Conservation (phyloP, 345 rosid species). For the Hibiscus mutabilis region DNA sequence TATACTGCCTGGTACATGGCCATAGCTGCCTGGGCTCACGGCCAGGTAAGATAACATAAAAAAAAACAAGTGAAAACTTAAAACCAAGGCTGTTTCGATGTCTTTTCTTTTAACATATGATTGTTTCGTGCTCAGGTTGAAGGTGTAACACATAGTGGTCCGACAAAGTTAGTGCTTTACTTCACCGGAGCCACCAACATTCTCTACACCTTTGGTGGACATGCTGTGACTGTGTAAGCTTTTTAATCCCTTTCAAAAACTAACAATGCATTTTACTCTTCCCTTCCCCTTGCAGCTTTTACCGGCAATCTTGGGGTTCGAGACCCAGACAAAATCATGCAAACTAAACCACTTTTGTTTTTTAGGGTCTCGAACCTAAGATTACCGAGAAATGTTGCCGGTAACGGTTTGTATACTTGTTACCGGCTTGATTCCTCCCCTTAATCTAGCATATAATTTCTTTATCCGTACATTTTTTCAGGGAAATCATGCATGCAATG, state of each 20-base stretch:
- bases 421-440: too few species aligned
- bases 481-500: conserved; percentile 99
- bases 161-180: conserved; percentile 77
- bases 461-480: conserved; percentile 20
- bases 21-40: conserved; percentile 69
- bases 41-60: conserved; percentile 49
- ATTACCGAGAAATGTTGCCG: too few species aligned
- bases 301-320: conserved; percentile 50
- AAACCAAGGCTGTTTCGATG: background rate
- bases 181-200: conserved; percentile 99
- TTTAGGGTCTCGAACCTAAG: background rate
- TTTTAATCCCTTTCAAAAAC: background rate
- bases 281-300: conserved; percentile 83
- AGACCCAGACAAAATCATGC: conserved; percentile 43
- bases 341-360: conserved; percentile 13
- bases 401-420: too few species aligned
- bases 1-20: conserved; percentile 96
- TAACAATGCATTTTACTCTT: background rate
- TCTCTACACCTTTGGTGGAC: conserved; percentile 96
- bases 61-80: too few species aligned
- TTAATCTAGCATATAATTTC: too few species aligned
- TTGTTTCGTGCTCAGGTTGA: conserved; percentile 30
- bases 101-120: background rate
- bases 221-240: conserved; percentile 98
- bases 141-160: conserved; percentile 69